Evolutionary conservation across 1,284 basidiomycete species (phyloP).

Genomic region (Coniophora puteana): DNA sequence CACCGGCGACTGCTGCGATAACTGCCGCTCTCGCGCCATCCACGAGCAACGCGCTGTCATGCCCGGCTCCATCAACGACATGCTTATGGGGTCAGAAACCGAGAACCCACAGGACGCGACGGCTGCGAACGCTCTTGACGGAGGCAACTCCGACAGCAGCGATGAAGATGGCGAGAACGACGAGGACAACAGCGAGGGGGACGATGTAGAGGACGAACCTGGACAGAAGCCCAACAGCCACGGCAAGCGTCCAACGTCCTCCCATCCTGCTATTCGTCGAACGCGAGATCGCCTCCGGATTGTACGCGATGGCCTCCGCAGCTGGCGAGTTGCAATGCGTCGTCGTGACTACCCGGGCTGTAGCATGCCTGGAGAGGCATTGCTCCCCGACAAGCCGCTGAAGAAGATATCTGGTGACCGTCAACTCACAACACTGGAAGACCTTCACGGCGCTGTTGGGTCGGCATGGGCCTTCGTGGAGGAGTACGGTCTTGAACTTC

Average conservation of each 20-base stretch:
- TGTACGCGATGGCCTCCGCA: constrained; percentile 3
- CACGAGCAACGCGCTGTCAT: no score
- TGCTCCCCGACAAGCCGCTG: constrained; percentile 7
- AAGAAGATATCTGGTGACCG: constrained; percentile 6
- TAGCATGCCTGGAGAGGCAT: neutral
- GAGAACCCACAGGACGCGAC: no score
- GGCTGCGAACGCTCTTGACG: no score
- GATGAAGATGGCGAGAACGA: no score
- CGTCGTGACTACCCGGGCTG: constrained; percentile 1
- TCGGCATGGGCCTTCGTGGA: no score
- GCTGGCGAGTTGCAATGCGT: constrained; percentile 1
- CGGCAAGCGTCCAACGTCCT: neutral
- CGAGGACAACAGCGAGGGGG: neutral
- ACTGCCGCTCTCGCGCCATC: no score
- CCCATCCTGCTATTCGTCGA: neutral
- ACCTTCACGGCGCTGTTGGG: no score
- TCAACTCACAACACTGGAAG: neutral
- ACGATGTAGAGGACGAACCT: neutral
- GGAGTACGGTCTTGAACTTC: no score
- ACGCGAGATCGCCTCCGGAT: constrained; percentile 4
- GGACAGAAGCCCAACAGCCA: constrained; percentile 3
- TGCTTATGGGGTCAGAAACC: no score
- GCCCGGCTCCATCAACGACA: no score
- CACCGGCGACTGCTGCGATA: constrained; percentile 5
- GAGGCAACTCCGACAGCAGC: no score